Conservation (phyloP, 495 filamentous ascomycete species). For the Hypoxylon fragiforme region DNA sequence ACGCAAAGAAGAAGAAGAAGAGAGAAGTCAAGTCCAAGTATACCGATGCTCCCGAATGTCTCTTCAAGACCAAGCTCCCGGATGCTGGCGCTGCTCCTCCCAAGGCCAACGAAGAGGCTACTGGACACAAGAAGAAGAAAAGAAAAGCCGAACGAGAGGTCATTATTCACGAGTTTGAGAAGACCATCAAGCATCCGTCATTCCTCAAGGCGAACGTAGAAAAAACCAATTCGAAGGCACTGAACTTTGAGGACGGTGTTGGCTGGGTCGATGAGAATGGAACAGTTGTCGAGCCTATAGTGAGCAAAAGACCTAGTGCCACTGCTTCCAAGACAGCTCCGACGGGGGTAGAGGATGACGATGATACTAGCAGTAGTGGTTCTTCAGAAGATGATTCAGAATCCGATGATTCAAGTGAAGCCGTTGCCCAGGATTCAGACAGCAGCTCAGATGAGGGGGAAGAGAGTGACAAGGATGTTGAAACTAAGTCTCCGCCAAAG, state of each 20-base stretch:
- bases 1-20: constrained; percentile 59
- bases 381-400: constrained; percentile 37
- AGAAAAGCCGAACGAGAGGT: constrained; percentile 55
- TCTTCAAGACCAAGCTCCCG: constrained; percentile 82
- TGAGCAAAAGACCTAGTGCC: constrained; percentile 33
- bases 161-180: constrained; percentile 79
- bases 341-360: constrained; percentile 26
- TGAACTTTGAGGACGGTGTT: constrained; percentile 71
- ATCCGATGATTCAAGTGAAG: constrained; percentile 10
- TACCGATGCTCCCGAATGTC: constrained; percentile 72
- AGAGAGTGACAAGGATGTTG: constrained; percentile 20
- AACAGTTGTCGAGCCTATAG: constrained; percentile 66
- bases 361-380: constrained; percentile 40
- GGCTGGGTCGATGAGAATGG: constrained; percentile 88
- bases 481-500: constrained; percentile 4
- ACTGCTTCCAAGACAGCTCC: constrained; percentile 15
- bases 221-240: constrained; percentile 38
- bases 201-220: constrained; percentile 64
- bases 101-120: constrained; percentile 49
- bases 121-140: constrained; percentile 58
- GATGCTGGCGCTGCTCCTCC: constrained; percentile 41
- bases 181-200: constrained; percentile 73
- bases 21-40: constrained; percentile 69
- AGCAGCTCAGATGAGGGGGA: constrained; percentile 22
- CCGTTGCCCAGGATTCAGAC: constrained; percentile 26